Evolutionary conservation across 2,329 filamentous ascomycete species (phyloP), one percentile per base, ranked within the genome.

Genomic region (Colletotrichum lindemuthianum): DNA sequence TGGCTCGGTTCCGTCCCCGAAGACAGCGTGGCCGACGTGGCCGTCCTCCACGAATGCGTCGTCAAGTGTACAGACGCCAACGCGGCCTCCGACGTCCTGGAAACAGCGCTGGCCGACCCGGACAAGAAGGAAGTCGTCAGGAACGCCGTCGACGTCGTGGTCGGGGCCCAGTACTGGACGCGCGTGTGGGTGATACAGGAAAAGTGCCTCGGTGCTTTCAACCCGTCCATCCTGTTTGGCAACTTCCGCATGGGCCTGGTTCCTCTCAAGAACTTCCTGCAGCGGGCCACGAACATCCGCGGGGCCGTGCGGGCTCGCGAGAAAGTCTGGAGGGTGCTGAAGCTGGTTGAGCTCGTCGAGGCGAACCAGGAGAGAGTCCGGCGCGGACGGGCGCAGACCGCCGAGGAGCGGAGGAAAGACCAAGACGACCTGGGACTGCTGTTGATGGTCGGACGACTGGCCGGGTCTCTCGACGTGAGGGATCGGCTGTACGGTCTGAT

Each of bases 1-100:
- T 69, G 67, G 67, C 63, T 69, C 1, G 67, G 58, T 11, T 36
- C 53, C 6, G 59, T 57, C 11, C 41, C 61, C 12, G 65, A 65
- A 2, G n/a, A 54, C 2, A 36, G 47, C 8, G 43, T 61, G 13
- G n/a, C 59, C 13, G 67, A 59, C 12, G 34, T 68, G 49, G 57
- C 60, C 6, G 40, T 59, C 10, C 37, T 67, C 6, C 55, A 60
- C 10, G 16, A 63, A 16, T 24, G 48, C 16, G 44, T 60, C 16
- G 13, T 47, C n/a, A 49, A 59, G 12, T 63, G 55, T 10, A 32
- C 39, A 24, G 40, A 43, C 47, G 49, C 52, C 1, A 24, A 40
- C 2, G 48, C 56, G 33, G 48, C 55, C n/a, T 60, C 36, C 3
- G 43, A 63, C 8, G 16, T 34, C 6, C 10, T 60, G 2, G 55